Percentiles rank a stretch among this genome's conserved stretches.
Evolutionary conservation across 2,329 filamentous ascomycete species (phyloP).

Genomic region (Sclerotinia subarctica): DNA sequence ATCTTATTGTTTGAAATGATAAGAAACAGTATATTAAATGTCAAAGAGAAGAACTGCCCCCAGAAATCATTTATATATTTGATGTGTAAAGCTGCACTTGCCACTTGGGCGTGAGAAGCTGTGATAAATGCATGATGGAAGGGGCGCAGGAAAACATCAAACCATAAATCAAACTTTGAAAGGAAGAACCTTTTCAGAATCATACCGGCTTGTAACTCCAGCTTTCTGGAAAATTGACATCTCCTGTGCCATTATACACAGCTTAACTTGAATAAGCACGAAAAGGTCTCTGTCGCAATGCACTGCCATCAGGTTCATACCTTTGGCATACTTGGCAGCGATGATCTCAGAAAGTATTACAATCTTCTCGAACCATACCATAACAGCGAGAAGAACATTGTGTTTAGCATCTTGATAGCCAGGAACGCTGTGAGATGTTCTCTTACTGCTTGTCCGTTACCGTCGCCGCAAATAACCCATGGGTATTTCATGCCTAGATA

Average conservation of each 20-base stretch:
- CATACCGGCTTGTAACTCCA: constrained; percentile 27
- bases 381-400: constrained; percentile 49
- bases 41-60: neutral
- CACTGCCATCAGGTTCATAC: constrained; percentile 39
- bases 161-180: neutral
- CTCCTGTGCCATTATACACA: constrained; percentile 22
- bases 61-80: too few relatives aligned
- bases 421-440: constrained; percentile 39
- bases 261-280: constrained; percentile 41
- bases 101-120: neutral
- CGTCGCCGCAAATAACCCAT: constrained; percentile 42
- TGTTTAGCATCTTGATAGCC: constrained; percentile 43
- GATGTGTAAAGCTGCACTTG: neutral
- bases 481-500: constrained; percentile 35
- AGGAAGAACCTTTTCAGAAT: neutral
- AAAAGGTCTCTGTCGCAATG: constrained; percentile 46
- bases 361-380: constrained; percentile 49
- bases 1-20: neutral
- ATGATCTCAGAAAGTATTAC: constrained; percentile 37
- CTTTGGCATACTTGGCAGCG: constrained; percentile 43
- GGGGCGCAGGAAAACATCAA: too few relatives aligned
- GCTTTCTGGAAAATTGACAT: constrained; percentile 25
- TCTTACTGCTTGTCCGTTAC: constrained; percentile 35
- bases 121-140: neutral
- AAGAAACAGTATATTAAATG: neutral